Percentiles rank a stretch among this genome's conserved stretches.
Conservation (phyloP, 1,139 yeast species). For the Debaryomyces udenii region DNA sequence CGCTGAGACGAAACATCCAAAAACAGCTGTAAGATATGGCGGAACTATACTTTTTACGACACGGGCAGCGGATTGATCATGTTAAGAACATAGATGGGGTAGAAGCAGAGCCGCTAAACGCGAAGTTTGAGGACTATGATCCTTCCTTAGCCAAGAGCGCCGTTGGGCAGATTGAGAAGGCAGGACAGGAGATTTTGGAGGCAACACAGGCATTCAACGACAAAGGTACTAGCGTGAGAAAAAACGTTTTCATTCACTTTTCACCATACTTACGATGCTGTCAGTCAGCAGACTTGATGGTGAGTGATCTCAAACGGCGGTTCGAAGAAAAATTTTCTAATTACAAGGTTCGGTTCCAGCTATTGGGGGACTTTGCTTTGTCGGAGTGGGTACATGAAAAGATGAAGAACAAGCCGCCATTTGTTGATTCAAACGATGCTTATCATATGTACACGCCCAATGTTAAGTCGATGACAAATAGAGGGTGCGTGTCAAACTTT, state of each 20-base stretch:
- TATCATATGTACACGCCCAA: constrained; percentile 54
- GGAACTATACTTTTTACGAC: constrained; percentile 50
- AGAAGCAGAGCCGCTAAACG: constrained; percentile 29
- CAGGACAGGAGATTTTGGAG: constrained; percentile 33
- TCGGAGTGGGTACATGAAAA: constrained; percentile 54
- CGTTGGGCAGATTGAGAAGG: constrained; percentile 30
- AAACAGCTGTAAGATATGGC: constrained; percentile 31
- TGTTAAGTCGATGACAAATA: constrained; percentile 39
- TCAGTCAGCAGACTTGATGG: constrained; percentile 47
- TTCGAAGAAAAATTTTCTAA: constrained; percentile 31
- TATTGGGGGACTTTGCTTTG: constrained; percentile 50
- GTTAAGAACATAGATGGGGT: constrained; percentile 28
- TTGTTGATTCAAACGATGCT: constrained; percentile 48
- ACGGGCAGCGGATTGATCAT: constrained; percentile 50
- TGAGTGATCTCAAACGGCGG: constrained; percentile 32
- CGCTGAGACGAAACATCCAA: background rate
- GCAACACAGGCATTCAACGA: constrained; percentile 29
- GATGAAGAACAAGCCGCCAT: constrained; percentile 49
- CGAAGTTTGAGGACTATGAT: constrained; percentile 41
- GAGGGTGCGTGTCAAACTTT: constrained; percentile 42
- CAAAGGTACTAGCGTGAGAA: constrained; percentile 22
- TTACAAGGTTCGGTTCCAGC: constrained; percentile 41
- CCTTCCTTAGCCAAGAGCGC: constrained; percentile 42
- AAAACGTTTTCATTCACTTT: constrained; percentile 46
- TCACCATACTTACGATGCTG: constrained; percentile 50